These are phyloP conservation scores for Penstemon eatonii DNA, from an alignment of 257 asterid species.

Conservation along the genomic window DNA sequence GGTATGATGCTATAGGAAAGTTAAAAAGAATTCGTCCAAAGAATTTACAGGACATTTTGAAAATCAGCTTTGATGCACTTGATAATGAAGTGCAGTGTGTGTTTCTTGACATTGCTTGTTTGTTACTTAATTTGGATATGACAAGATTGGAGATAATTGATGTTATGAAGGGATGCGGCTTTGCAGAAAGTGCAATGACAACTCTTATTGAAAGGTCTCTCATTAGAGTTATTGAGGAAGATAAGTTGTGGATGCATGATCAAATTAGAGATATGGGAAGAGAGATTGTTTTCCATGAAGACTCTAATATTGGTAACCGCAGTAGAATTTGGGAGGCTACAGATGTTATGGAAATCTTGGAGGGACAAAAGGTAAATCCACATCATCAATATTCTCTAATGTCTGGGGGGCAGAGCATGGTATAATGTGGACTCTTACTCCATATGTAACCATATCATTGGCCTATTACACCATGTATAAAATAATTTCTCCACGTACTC, in stretches of 20 bases:
- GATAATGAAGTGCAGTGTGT: slow-evolving; percentile 34
- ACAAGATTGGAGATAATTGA: slow-evolving; percentile 34
- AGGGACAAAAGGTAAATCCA: slow-evolving; percentile 27
- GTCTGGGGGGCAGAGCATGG: too few relatives aligned
- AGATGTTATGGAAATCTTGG: slow-evolving; percentile 27
- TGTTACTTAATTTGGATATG: slow-evolving; percentile 29
- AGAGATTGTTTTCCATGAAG: slow-evolving; percentile 30
- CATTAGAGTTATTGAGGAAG: slow-evolving; percentile 30
- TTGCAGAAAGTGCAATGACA: slow-evolving; percentile 32
- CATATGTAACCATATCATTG: too few relatives aligned
- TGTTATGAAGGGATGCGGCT: slow-evolving; percentile 35
- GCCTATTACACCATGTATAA: too few relatives aligned
- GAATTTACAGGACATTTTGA: slow-evolving; percentile 29
- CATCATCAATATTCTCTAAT: too few relatives aligned
- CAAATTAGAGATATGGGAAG: slow-evolving; percentile 44
- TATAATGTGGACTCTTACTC: too few relatives aligned
- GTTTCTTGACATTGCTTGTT: slow-evolving; percentile 42
- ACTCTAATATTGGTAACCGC: slow-evolving; percentile 30
- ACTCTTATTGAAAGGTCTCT: slow-evolving; percentile 32
- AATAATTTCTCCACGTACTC: not conserved
- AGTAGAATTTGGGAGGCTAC: slow-evolving; percentile 37
- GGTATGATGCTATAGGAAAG: slow-evolving; percentile 35
- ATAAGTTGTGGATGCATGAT: slow-evolving; percentile 42
- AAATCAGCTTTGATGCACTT: slow-evolving; percentile 35
- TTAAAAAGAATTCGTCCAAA: slow-evolving; percentile 33